Evolutionary conservation across 148 eudicot species (phyloP), one percentile per base, ranked within the genome.

Genomic region (Polygonum aviculare): DNA sequence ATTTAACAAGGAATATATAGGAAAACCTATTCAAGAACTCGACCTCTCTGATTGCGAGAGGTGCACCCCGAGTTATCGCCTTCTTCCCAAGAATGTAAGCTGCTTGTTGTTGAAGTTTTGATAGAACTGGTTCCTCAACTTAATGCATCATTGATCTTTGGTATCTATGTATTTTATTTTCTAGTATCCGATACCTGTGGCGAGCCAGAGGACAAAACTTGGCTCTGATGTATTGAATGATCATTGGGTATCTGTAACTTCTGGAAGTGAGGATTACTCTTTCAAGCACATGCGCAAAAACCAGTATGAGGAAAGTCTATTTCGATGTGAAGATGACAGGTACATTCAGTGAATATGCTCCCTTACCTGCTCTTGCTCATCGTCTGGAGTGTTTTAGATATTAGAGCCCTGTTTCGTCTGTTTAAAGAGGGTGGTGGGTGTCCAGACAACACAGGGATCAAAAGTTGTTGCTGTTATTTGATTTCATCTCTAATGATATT

Each of bases 271-370:
- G 82, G 97, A 93, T 78, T 91, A 95, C 87, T 93, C 99, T 69
- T 95, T 95, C 75, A 95, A 92, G 79, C 97, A 95, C 84, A 92
- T 92, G 97, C 96, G 99, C 79, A 86, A 97, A 82, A 95, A 95
- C 84, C 99, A 95, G 82, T 95, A 90, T 71, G 99, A 95, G 83
- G 97, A 93, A 84, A 95, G 96, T 80, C 88, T 95, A 72, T 95
- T 95, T 75, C 90, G 94, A 82, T 95, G 99, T 85, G 99, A 95
- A 88, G 99, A 95, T 86, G 99, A 95, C 83, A 87, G 99, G 99
- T 90, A 81, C 48, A 36, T 41, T 67, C 45, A 67, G 44, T 67
- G n/a, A 31, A 63, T 12, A 63, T 63, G 40, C 0, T 63, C 38
- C 69, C 69, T 62, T 26, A 62, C 33, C 39, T 62, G 69, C 69